Conservation (phyloP, 805 yeast genomes). For the Myxozyma geophila region DNA sequence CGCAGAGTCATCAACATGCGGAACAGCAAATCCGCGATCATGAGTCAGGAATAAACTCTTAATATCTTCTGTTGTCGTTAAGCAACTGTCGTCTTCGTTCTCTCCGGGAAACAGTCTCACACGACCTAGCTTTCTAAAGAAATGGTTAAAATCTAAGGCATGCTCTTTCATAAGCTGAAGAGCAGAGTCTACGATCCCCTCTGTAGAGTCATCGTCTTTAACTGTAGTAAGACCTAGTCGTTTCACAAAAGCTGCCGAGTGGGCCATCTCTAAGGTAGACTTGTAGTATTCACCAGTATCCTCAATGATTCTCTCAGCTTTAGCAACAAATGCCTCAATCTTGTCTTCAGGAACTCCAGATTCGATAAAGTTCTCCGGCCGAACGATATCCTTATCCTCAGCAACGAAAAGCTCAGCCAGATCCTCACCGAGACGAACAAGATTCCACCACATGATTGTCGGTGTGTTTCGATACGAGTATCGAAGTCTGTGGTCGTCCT, state of each 20-base stretch:
- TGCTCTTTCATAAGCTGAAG: conserved; percentile 64
- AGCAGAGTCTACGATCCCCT: conserved; percentile 45
- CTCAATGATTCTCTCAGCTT: conserved; percentile 70
- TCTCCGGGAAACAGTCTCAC: conserved; percentile 49
- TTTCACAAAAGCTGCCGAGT: conserved; percentile 59
- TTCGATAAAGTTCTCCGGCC: conserved; percentile 34
- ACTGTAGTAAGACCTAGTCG: conserved; percentile 68
- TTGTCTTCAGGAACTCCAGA: conserved; percentile 55
- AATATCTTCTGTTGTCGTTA: conserved; percentile 6
- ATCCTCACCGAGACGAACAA: conserved; percentile 81
- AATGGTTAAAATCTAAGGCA: conserved; percentile 77
- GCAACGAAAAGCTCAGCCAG: conserved; percentile 78
- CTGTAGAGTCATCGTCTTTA: conserved; percentile 49
- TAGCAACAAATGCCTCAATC: conserved; percentile 55
- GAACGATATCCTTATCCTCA: conserved; percentile 50
- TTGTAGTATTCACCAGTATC: conserved; percentile 69
- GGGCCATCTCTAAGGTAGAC: conserved; percentile 60
- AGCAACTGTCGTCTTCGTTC: conserved; percentile 33
- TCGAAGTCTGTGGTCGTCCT: conserved; percentile 70
- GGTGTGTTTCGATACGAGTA: conserved; percentile 88
- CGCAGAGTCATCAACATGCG: conserved; percentile 45
- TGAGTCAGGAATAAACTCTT: conserved; percentile 44
- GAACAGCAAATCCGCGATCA: conserved; percentile 45
- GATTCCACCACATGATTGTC: conserved; percentile 89
- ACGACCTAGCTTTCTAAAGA: conserved; percentile 68